Conservation (phyloP, 441 rosid species). For the Gossypium trilobum region DNA sequence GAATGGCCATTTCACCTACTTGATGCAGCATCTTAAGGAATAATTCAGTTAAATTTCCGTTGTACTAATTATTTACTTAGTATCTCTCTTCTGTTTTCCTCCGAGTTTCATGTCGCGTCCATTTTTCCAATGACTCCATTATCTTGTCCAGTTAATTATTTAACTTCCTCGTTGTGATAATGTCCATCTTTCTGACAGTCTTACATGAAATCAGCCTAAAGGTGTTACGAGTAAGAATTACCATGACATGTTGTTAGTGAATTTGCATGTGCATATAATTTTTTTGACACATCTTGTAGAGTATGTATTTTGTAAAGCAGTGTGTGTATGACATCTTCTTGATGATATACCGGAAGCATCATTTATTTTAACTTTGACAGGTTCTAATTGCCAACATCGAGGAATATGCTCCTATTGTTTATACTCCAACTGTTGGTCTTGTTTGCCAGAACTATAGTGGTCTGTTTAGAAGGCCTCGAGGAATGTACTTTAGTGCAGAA, state of each 20-base stretch:
- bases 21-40: neutral
- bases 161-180: neutral
- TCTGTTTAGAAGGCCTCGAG: slow-evolving; percentile 93
- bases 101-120: neutral
- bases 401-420: slow-evolving; percentile 98
- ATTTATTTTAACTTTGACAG: slow-evolving; percentile 33
- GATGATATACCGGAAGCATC: neutral
- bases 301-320: neutral
- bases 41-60: neutral
- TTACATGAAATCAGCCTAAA: neutral
- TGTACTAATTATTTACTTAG: neutral
- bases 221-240: neutral
- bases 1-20: neutral
- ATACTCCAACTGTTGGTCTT: slow-evolving; percentile 97
- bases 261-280: neutral
- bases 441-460: slow-evolving; percentile 97
- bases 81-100: neutral
- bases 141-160: neutral
- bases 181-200: neutral
- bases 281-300: neutral
- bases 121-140: neutral
- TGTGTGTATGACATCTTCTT: neutral
- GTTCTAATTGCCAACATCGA: slow-evolving; percentile 82
- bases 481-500: slow-evolving; percentile 92
- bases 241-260: neutral